phyloP scores from a whole-genome alignment of 2,329 filamentous ascomycete species.

The Monilinia polystroma region DNA sequence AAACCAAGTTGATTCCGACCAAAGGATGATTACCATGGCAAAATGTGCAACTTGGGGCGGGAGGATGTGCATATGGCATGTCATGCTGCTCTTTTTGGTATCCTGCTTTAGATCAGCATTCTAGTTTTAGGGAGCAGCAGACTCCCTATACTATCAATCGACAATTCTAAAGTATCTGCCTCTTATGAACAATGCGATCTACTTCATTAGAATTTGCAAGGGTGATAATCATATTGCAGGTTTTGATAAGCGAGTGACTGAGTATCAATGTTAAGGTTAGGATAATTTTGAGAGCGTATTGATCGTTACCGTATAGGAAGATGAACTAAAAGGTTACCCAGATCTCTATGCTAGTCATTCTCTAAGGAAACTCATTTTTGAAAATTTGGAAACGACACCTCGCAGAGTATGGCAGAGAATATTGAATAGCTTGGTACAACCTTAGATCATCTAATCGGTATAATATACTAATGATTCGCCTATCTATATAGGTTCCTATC shows the following conservation, averaged over 20 bases:
- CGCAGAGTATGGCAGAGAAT: neutral
- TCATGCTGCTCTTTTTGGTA: neutral
- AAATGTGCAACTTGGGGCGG: neutral
- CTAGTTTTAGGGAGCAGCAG: neutral
- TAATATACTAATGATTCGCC: too few relatives aligned
- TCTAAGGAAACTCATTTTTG: neutral
- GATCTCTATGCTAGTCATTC: neutral
- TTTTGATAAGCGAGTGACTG: neutral
- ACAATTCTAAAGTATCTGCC: neutral
- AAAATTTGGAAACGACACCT: neutral
- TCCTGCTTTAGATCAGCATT: neutral
- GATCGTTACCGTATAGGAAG: neutral
- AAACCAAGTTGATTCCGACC: neutral
- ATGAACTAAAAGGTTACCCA: neutral
- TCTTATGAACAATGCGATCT: neutral
- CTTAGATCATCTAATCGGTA: neutral
- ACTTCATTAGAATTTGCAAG: neutral
- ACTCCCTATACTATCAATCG: neutral
- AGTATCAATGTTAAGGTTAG: neutral
- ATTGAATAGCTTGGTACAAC: neutral
- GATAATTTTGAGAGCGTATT: neutral
- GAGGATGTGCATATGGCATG: neutral
- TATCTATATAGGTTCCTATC: neutral
- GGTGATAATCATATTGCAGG: too few relatives aligned
- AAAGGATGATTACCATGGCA: neutral